Evolutionary conservation across 2,329 filamentous ascomycete genomes (phyloP).

Genomic region (Ceratocystis albifundus): DNA sequence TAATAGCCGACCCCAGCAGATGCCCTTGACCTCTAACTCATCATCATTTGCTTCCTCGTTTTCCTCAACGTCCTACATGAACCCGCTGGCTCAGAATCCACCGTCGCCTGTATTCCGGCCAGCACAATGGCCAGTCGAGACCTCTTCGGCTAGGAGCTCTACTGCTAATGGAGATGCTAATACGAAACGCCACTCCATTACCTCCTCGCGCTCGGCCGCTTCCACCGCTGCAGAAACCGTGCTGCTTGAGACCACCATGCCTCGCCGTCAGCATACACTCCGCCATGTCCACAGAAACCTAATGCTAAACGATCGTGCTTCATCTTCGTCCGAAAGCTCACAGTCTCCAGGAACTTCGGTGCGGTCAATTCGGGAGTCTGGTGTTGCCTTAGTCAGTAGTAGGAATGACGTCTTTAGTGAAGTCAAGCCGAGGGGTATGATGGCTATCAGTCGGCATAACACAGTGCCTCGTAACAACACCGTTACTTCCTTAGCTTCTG

Average conservation of each 20-base stretch:
- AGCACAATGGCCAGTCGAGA: constrained; percentile 8
- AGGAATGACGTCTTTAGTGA: constrained; percentile 17
- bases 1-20: constrained; percentile 10
- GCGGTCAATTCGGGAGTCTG: constrained; percentile 35
- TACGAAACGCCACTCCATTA: constrained; percentile 17
- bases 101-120: constrained; percentile 15
- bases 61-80: constrained; percentile 11
- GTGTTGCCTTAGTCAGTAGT: constrained; percentile 28
- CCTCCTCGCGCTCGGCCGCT: constrained; percentile 13
- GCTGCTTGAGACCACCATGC: constrained; percentile 28
- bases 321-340: constrained; percentile 32
- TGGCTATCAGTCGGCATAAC: neutral
- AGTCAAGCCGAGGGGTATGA: neutral
- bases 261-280: constrained; percentile 42
- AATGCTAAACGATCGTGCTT: constrained; percentile 37
- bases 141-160: constrained; percentile 13
- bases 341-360: constrained; percentile 35
- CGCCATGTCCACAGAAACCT: constrained; percentile 49
- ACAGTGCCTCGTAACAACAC: constrained; percentile 11
- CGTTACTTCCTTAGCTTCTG: constrained; percentile 6
- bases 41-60: constrained; percentile 9
- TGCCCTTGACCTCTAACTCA: constrained; percentile 9
- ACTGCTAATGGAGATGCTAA: neutral
- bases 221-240: neutral
- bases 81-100: constrained; percentile 18